Evolutionary conservation across 2,329 filamentous ascomycete species (phyloP).

Genomic region (Fulvia fulva): DNA sequence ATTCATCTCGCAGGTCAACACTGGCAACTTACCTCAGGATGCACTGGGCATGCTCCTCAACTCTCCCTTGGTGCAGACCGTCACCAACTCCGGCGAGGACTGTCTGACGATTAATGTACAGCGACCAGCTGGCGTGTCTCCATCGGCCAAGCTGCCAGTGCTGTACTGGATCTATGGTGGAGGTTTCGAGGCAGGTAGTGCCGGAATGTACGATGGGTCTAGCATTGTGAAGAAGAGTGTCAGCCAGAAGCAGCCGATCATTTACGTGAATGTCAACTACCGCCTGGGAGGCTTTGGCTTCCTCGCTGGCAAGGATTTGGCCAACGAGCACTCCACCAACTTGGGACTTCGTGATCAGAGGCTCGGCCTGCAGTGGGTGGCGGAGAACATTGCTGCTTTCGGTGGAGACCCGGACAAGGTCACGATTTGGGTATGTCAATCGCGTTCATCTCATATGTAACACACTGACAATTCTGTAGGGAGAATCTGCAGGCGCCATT

Average conservation of each 20-base stretch:
- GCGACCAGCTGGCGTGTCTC: conserved; percentile 37
- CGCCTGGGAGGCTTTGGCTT: conserved; percentile 34
- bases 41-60: conserved; percentile 38
- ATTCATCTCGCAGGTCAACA: conserved; percentile 50
- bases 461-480: not conserved
- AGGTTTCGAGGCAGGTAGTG: conserved; percentile 40
- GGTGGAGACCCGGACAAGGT: conserved; percentile 49
- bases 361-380: conserved; percentile 28
- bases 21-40: conserved; percentile 32
- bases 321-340: conserved; percentile 35
- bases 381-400: conserved; percentile 58
- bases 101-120: conserved; percentile 39
- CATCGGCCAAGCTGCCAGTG: conserved; percentile 42
- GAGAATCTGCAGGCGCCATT: conserved; percentile 35
- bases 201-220: conserved; percentile 40
- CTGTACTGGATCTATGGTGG: conserved; percentile 50
- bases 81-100: conserved; percentile 39
- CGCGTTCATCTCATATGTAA: too few species aligned
- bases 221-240: conserved; percentile 42
- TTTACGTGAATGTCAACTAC: conserved; percentile 77
- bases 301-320: conserved; percentile 30
- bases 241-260: conserved; percentile 57
- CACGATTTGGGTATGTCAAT: conserved; percentile 13
- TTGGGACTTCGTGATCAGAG: conserved; percentile 33
- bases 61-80: conserved; percentile 38